These are phyloP conservation scores for Phytophthora pisi DNA, from an alignment of 352 stramenopile genomes.

Conservation along the genomic window DNA sequence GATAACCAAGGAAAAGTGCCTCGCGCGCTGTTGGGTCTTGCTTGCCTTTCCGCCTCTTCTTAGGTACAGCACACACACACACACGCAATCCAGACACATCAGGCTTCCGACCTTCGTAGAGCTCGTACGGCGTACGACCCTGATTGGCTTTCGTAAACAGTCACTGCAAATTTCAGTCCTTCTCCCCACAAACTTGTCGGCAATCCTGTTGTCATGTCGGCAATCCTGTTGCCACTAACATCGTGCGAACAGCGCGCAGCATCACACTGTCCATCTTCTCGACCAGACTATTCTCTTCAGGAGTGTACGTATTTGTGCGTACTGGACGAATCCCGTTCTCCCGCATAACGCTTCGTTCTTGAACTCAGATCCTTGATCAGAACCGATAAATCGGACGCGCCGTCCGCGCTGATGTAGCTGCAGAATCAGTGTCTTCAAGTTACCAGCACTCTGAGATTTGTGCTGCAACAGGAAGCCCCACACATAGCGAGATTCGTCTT, in stretches of 20 bases:
- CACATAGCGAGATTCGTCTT: not conserved
- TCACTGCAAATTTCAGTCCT: constrained; percentile 4
- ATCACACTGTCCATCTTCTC: not conserved
- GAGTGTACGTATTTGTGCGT: constrained; percentile 7
- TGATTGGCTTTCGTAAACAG: constrained; percentile 7
- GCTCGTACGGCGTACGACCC: not conserved
- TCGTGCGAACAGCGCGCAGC: constrained; percentile 3
- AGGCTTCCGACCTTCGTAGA: not conserved
- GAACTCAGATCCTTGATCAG: constrained; percentile 1
- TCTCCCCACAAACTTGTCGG: constrained; percentile 8
- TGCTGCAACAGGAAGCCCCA: not conserved
- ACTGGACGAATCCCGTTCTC: constrained; percentile 1
- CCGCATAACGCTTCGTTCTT: not conserved
- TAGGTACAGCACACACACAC: not conserved
- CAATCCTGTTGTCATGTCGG: not conserved
- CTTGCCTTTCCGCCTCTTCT: not conserved
- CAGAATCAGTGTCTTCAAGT: not conserved
- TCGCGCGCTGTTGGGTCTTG: not conserved
- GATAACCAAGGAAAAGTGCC: not conserved
- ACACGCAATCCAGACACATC: not conserved
- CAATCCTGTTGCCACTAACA: constrained; percentile 2
- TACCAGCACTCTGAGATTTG: not conserved
- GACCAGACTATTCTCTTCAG: not conserved
- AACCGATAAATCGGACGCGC: not conserved
- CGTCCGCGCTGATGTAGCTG: not conserved